A percentile compares a stretch with the other conserved stretches of the same genome.
phyloP scores from a whole-genome alignment of 2,329 filamentous ascomycete genomes.

The Nemania sp. region DNA sequence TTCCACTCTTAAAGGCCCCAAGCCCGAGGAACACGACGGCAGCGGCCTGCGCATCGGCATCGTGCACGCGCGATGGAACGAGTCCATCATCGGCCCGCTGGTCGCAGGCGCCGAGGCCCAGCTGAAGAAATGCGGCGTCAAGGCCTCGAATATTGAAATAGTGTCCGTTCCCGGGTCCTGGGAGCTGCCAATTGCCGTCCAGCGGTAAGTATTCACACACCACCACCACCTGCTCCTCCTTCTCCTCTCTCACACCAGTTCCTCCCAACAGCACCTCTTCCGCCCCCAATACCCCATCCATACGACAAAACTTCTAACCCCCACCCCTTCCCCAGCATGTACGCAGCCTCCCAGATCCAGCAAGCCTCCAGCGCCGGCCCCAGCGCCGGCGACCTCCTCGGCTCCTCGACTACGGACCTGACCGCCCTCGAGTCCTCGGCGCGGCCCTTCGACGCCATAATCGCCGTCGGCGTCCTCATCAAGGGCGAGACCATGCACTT shows the following conservation, averaged over 20 bases:
- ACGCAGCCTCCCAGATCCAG: conserved; percentile 88
- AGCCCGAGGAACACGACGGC: conserved; percentile 71
- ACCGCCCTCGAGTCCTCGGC: conserved; percentile 58
- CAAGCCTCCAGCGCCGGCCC: conserved; percentile 71
- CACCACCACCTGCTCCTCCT: no score
- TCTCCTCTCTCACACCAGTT: conserved; percentile 10
- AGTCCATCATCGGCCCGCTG: conserved; percentile 85
- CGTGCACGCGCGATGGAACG: conserved; percentile 96
- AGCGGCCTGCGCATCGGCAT: conserved; percentile 89
- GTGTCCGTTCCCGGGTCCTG: conserved; percentile 94
- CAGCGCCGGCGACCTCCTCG: conserved; percentile 81
- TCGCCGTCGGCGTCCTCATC: conserved; percentile 95
- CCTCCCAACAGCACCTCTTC: neutral
- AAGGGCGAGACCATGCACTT: conserved; percentile 99
- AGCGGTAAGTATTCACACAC: conserved; percentile 82
- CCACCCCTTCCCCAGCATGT: conserved; percentile 68
- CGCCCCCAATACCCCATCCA: neutral
- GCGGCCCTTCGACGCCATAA: conserved; percentile 88
- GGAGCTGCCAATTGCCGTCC: conserved; percentile 91
- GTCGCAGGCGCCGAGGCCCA: conserved; percentile 83
- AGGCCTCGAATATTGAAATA: conserved; percentile 86
- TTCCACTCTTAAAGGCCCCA: conserved; percentile 68
- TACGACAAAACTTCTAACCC: conserved; percentile 17
- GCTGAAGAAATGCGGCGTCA: conserved; percentile 82
- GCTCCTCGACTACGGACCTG: conserved; percentile 75